These are phyloP conservation scores for Yamagishiella unicocca DNA, from an alignment of 139 green algal species.

Conservation along the genomic window DNA sequence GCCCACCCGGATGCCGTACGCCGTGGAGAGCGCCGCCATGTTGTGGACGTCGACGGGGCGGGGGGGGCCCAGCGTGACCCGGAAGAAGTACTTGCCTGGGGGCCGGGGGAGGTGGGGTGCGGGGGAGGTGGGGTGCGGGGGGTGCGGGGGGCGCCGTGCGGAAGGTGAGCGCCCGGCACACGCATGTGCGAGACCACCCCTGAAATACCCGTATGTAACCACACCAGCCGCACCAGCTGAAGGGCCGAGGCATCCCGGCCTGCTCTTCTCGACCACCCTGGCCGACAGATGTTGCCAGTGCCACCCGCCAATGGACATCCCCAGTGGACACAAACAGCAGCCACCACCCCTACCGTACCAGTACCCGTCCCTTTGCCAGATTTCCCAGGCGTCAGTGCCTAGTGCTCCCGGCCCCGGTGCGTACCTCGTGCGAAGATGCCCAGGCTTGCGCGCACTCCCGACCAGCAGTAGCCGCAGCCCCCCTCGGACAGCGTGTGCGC, in stretches of 20 bases:
- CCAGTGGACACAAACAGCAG: too few species aligned
- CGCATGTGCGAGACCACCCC: too few species aligned
- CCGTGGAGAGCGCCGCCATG: slow-evolving; percentile 37
- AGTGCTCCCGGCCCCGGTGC: too few species aligned
- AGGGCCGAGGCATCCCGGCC: too few species aligned
- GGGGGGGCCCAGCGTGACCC: slow-evolving; percentile 2
- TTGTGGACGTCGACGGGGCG: slow-evolving; percentile 21
- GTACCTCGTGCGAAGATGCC: slow-evolving; percentile 22
- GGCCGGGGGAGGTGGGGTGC: background rate
- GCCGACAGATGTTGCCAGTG: too few species aligned
- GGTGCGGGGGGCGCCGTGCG: background rate
- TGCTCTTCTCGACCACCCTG: too few species aligned
- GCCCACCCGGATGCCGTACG: slow-evolving; percentile 34
- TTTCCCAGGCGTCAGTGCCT: background rate
- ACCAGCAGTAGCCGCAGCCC: slow-evolving; percentile 35
- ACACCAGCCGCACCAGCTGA: too few species aligned
- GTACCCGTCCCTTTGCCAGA: too few species aligned
- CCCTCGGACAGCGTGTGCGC: background rate
- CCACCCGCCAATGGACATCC: too few species aligned
- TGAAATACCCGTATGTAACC: too few species aligned
- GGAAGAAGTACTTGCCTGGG: slow-evolving; percentile 29
- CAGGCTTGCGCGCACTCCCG: slow-evolving; percentile 26
- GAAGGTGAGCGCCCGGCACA: too few species aligned
- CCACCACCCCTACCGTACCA: too few species aligned
- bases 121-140: background rate